A percentile compares a stretch with the other conserved stretches of the same genome.
phyloP scores from a whole-genome alignment of 371 early-diverging fungal species.

The Rhizopus microsporus region DNA sequence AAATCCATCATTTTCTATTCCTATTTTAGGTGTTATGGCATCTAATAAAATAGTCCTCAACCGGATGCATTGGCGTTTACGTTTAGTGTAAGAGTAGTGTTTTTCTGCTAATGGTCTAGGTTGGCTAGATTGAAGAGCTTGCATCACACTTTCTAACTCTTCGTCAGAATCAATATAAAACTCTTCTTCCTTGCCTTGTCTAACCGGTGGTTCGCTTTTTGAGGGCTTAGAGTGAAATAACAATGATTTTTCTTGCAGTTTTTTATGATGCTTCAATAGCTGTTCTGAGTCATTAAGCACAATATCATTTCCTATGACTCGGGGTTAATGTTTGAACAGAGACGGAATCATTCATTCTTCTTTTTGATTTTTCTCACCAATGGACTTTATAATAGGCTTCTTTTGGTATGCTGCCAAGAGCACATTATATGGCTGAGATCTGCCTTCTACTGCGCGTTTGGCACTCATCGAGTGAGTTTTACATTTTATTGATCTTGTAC shows the following conservation, averaged over 20 bases:
- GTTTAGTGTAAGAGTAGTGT: constrained; percentile 54
- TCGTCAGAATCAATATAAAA: constrained; percentile 62
- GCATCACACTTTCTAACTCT: constrained; percentile 66
- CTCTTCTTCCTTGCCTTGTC: constrained; percentile 20
- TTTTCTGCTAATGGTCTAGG: constrained; percentile 64
- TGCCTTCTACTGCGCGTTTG: constrained; percentile 77
- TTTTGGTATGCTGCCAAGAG: constrained; percentile 71
- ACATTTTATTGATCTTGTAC: constrained; percentile 82
- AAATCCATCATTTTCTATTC: not conserved
- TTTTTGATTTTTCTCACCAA: constrained; percentile 35
- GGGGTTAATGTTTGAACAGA: not conserved
- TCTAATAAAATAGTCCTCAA: constrained; percentile 70
- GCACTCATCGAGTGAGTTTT: constrained; percentile 86
- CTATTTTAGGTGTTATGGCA: constrained; percentile 61
- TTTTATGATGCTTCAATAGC: constrained; percentile 20
- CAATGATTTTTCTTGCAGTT: constrained; percentile 17
- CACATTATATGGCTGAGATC: constrained; percentile 77
- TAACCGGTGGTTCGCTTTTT: not conserved
- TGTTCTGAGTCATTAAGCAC: constrained; percentile 9
- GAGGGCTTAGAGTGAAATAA: constrained; percentile 2
- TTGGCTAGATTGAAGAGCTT: constrained; percentile 47
- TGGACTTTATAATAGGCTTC: constrained; percentile 53
- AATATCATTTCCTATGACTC: not conserved
- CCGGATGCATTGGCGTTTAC: constrained; percentile 64
- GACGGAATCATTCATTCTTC: constrained; percentile 4